These are phyloP conservation scores for Beauveria brongniartii DNA, from an alignment of 2,329 filamentous ascomycete genomes.

Conservation along the genomic window DNA sequence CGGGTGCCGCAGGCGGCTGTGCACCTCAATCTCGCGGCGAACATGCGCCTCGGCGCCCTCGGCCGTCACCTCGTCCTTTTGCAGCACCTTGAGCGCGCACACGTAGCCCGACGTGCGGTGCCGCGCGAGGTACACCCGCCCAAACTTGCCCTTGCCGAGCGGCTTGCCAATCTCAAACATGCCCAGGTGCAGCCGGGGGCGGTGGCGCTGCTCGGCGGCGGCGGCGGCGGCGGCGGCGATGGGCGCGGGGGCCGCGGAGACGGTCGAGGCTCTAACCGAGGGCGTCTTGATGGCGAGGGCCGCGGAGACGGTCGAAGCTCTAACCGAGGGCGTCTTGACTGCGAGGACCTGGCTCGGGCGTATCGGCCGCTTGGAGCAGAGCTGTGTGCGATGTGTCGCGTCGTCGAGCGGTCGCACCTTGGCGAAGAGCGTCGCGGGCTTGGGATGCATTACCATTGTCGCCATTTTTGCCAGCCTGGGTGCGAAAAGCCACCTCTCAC, in stretches of 20 bases:
- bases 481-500: not conserved
- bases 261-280: not conserved
- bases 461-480: slow-evolving; percentile 3
- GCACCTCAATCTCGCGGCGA: slow-evolving; percentile 79
- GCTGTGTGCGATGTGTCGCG: slow-evolving; percentile 7
- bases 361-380: slow-evolving; percentile 10
- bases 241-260: slow-evolving; percentile 14
- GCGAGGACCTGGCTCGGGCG: slow-evolving; percentile 7
- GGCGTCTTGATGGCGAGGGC: slow-evolving; percentile 3
- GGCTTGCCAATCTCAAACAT: slow-evolving; percentile 87
- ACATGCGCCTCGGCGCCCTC: slow-evolving; percentile 77
- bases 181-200: slow-evolving; percentile 56
- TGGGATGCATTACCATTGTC: slow-evolving; percentile 8
- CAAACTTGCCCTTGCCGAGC: slow-evolving; percentile 81
- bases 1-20: slow-evolving; percentile 76
- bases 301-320: not conserved
- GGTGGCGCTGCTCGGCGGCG: slow-evolving; percentile 27
- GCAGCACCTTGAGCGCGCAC: slow-evolving; percentile 76
- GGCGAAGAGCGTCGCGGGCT: slow-evolving; percentile 6
- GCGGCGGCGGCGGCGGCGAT: slow-evolving; percentile 16
- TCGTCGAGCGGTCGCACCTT: slow-evolving; percentile 9
- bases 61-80: slow-evolving; percentile 72
- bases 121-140: slow-evolving; percentile 74
- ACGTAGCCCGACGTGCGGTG: slow-evolving; percentile 73
- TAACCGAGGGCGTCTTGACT: not conserved